Evolutionary conservation across 805 yeast genomes (phyloP).

Genomic region (Ogataea zsoltii): DNA sequence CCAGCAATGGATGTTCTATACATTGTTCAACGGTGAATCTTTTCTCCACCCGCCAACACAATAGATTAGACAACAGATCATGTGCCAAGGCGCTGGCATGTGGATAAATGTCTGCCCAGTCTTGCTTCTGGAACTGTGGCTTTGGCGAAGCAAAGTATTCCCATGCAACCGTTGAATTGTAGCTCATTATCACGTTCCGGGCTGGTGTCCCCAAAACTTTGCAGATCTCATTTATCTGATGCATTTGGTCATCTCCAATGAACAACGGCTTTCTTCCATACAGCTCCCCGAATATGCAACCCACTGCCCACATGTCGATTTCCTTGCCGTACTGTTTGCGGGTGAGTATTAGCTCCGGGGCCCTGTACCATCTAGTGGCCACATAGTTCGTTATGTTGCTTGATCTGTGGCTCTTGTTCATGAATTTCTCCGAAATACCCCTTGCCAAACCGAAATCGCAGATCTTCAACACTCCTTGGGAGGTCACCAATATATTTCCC

Average conservation of each 20-base stretch:
- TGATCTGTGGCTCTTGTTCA: slow-evolving; percentile 35
- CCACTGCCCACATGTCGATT: slow-evolving; percentile 92
- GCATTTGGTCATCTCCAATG: slow-evolving; percentile 68
- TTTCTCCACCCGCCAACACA: slow-evolving; percentile 63
- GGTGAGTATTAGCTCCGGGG: slow-evolving; percentile 82
- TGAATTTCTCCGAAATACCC: slow-evolving; percentile 49
- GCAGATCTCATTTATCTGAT: slow-evolving; percentile 70
- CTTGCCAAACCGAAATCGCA: slow-evolving; percentile 95
- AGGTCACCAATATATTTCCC: slow-evolving; percentile 77
- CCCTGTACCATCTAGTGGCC: slow-evolving; percentile 94
- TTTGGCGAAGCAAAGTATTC: slow-evolving; percentile 46
- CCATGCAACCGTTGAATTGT: slow-evolving; percentile 48
- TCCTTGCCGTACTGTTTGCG: slow-evolving; percentile 59
- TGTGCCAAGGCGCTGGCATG: slow-evolving; percentile 54
- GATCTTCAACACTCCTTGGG: slow-evolving; percentile 74
- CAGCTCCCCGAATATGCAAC: slow-evolving; percentile 85
- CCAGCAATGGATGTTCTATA: slow-evolving; percentile 57
- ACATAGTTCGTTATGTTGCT: slow-evolving; percentile 76
- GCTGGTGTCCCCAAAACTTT: slow-evolving; percentile 74
- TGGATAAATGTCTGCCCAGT: slow-evolving; percentile 62
- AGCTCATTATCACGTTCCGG: slow-evolving; percentile 41
- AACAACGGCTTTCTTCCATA: slow-evolving; percentile 80
- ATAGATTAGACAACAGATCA: slow-evolving; percentile 51
- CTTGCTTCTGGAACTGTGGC: slow-evolving; percentile 40
- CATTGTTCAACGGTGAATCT: slow-evolving; percentile 60